These are phyloP conservation scores for Cucurbita maxima DNA, from an alignment of 306 rosid species.

Conservation along the genomic window DNA sequence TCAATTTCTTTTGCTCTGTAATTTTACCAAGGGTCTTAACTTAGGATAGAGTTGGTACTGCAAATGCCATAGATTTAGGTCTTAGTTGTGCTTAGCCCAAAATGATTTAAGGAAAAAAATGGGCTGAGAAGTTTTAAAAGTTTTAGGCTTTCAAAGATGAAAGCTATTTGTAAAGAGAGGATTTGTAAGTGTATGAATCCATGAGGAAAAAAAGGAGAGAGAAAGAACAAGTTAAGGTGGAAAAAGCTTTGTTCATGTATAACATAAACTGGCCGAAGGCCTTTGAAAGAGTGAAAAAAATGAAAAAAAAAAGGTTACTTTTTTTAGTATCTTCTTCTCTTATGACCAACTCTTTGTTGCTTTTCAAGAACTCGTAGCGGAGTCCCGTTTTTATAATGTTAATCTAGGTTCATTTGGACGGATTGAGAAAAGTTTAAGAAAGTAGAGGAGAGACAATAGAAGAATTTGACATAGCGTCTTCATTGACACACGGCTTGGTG, in stretches of 20 bases:
- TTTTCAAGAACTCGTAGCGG: too few species aligned
- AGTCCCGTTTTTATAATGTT: too few species aligned
- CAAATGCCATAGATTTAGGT: slow-evolving; percentile 24
- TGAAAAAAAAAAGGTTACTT: slow-evolving; percentile 3
- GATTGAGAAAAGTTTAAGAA: too few species aligned
- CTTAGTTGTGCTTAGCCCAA: slow-evolving; percentile 35
- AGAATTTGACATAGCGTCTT: too few species aligned
- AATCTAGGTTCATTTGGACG: too few species aligned
- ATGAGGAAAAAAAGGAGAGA: background rate
- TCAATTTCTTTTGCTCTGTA: slow-evolving; percentile 17
- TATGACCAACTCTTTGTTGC: background rate
- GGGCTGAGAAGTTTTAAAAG: slow-evolving; percentile 16
- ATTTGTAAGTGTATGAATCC: slow-evolving; percentile 15
- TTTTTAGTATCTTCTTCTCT: background rate
- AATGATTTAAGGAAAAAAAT: slow-evolving; percentile 29
- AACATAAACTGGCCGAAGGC: slow-evolving; percentile 75
- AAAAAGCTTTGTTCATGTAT: slow-evolving; percentile 10
- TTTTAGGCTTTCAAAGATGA: slow-evolving; percentile 58
- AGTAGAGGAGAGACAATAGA: too few species aligned
- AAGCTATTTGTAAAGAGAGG: slow-evolving; percentile 53
- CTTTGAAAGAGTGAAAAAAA: slow-evolving; percentile 15
- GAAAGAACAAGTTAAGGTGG: background rate
- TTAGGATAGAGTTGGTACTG: slow-evolving; percentile 15
- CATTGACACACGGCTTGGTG: too few species aligned
- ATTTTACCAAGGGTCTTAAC: slow-evolving; percentile 29